Evolutionary conservation across 129 eudicot genomes (phyloP), one percentile per base, ranked within the genome.

Genomic region (Flaveria bidentis): DNA sequence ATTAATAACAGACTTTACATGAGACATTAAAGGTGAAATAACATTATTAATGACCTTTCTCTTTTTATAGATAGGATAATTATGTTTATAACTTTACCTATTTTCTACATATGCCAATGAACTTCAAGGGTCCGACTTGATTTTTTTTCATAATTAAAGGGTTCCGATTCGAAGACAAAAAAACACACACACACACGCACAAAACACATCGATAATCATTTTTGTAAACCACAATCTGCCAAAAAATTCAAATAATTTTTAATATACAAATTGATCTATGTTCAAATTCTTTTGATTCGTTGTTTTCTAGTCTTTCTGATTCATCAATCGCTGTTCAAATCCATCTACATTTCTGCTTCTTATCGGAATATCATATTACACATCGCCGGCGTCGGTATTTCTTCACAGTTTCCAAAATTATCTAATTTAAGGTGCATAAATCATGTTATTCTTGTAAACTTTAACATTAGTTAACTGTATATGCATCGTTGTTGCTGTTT

Each of bases 201-300:
- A 46, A 69, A 69, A 20, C 56, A 73, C 50, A 45, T 45, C 68
- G 55, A 73, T 39, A 0, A 56, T 36, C 23, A 55, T 39, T 39
- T 14, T 75, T 47, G 9, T 26, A 64, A 28, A 41, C 69, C 74
- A 51, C 47, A 74, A 8, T 55, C 30, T 52, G 18, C 76, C 33
- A 56, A 42, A 26, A 46, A 73, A 64, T 79, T 78, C 78, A 71
- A 78, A 58, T 60, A 47, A 45, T 30, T 69, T 61, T 22, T 25
- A 45, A 45, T 18, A 69, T 33, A 47, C 28, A 49, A 70, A 47
- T 78, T 36, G 55, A 79, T 71, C 62, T 55, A 22, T n/a, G 18
- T 50, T 18, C 71, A 17, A 39, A 61, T 50, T 16, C 25, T 39
- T 69, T 79, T 30, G 53, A 50, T 63, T 69, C 69, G 58, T 52